Conservation (phyloP, 108 stramenopile genomes). For the Nannochloropsis gaditana region DNA sequence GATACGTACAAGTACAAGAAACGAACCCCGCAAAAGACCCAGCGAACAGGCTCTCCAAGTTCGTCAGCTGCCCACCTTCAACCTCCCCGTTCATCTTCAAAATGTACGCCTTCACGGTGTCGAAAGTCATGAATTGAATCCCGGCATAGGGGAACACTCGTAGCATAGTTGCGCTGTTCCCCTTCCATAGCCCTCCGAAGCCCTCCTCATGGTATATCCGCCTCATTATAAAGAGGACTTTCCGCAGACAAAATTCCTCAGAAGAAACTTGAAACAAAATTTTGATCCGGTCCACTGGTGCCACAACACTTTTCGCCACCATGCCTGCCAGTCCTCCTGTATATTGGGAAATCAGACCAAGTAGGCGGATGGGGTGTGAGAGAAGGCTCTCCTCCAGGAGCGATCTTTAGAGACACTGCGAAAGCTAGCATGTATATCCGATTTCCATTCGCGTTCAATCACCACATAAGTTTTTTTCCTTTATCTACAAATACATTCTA, state of each 20-base stretch:
- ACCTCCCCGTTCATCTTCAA: slow-evolving; percentile 44
- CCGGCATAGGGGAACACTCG: slow-evolving; percentile 94
- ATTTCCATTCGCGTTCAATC: no score
- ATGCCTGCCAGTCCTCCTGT: slow-evolving; percentile 54
- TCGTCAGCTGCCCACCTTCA: slow-evolving; percentile 61
- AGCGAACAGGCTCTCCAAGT: slow-evolving; percentile 67
- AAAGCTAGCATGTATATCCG: no score
- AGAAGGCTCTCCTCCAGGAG: no score
- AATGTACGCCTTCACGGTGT: slow-evolving; percentile 65
- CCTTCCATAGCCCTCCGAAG: slow-evolving; percentile 77
- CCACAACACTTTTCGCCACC: slow-evolving; percentile 54
- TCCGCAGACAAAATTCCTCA: slow-evolving; percentile 38
- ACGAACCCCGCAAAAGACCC: slow-evolving; percentile 81
- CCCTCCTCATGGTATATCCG: slow-evolving; percentile 65
- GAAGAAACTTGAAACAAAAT: slow-evolving; percentile 56
- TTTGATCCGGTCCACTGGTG: slow-evolving; percentile 55
- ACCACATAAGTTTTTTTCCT: no score
- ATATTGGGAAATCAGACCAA: neutral
- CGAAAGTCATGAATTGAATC: slow-evolving; percentile 94
- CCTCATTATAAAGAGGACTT: slow-evolving; percentile 23
- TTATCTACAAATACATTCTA: no score
- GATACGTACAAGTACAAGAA: slow-evolving; percentile 81
- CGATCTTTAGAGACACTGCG: no score
- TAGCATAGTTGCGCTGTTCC: slow-evolving; percentile 87
- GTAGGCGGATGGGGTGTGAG: neutral